These are phyloP conservation scores for Phytophthora cactorum DNA, from an alignment of 352 stramenopile species.

Conservation along the genomic window DNA sequence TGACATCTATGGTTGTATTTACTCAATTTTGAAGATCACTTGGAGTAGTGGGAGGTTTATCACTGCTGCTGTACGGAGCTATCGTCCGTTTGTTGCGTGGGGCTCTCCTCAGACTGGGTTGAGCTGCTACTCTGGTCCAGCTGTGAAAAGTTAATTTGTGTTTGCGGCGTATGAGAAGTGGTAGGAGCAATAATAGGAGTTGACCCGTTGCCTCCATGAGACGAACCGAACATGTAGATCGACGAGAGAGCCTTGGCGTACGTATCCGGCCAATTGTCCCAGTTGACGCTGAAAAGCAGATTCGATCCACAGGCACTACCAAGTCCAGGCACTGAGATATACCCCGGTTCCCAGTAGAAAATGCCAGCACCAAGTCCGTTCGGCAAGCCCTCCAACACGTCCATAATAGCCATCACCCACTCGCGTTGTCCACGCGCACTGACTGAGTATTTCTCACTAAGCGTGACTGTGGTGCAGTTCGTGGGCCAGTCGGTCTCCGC, in stretches of 20 bases:
- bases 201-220: conserved; percentile 2
- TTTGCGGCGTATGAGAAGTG: background rate
- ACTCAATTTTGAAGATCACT: background rate
- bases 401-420: conserved; percentile 35
- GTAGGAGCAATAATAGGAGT: background rate
- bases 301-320: conserved; percentile 38
- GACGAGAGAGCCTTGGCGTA: conserved; percentile 35
- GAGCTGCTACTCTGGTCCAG: conserved; percentile 7
- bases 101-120: background rate
- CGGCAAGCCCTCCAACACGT: conserved; percentile 31
- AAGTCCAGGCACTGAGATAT: conserved; percentile 30
- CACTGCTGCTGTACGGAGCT: conserved; percentile 7
- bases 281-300: conserved; percentile 43
- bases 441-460: conserved; percentile 33
- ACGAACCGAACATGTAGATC: conserved; percentile 28
- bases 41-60: background rate
- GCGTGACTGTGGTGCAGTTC: conserved; percentile 30
- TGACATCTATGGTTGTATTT: too few relatives aligned
- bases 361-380: conserved; percentile 34
- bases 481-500: conserved; percentile 44
- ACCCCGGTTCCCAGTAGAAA: conserved; percentile 47
- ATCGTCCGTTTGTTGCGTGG: conserved; percentile 4
- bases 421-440: conserved; percentile 33
- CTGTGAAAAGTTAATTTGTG: conserved; percentile 14
- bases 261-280: conserved; percentile 28